These are phyloP conservation scores for Drechslera avenae DNA, from an alignment of 2,329 filamentous ascomycete species.

Conservation along the genomic window DNA sequence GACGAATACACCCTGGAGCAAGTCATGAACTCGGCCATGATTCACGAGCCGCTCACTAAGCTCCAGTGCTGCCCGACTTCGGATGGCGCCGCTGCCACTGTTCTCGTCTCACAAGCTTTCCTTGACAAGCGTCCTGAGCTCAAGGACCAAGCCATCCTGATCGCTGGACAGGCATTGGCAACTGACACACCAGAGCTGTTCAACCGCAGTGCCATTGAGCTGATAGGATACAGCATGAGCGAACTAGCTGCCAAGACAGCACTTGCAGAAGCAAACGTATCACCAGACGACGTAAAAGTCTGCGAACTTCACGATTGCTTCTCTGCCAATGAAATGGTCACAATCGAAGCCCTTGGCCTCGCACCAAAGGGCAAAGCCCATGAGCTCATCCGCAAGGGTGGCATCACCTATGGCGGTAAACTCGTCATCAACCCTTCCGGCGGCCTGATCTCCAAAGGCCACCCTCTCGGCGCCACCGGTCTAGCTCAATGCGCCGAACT, in stretches of 20 bases:
- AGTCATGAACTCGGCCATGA: constrained; percentile 74
- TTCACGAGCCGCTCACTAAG: constrained; percentile 88
- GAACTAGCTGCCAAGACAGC: constrained; percentile 71
- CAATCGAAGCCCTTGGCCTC: constrained; percentile 84
- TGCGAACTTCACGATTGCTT: constrained; percentile 98
- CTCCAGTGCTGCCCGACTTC: constrained; percentile 98
- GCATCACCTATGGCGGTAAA: constrained; percentile 87
- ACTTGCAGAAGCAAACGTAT: constrained; percentile 72
- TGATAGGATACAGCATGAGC: constrained; percentile 88
- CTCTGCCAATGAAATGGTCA: constrained; percentile 90
- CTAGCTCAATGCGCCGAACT: constrained; percentile 94
- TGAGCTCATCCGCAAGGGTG: constrained; percentile 82
- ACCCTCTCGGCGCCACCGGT: constrained; percentile 92
- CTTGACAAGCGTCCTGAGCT: constrained; percentile 83
- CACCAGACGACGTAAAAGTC: constrained; percentile 73
- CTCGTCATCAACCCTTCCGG: constrained; percentile 91
- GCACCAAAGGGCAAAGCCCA: constrained; percentile 81
- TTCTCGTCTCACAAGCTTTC: constrained; percentile 88
- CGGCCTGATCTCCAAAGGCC: constrained; percentile 93
- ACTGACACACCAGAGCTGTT: constrained; percentile 83
- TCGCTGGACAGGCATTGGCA: constrained; percentile 86
- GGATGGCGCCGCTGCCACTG: constrained; percentile 85
- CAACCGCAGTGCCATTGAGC: constrained; percentile 79
- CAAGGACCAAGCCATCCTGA: constrained; percentile 78
- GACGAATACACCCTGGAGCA: constrained; percentile 89